Conservation (phyloP, 2,329 filamentous ascomycete genomes). For the Penicillium sp. region DNA sequence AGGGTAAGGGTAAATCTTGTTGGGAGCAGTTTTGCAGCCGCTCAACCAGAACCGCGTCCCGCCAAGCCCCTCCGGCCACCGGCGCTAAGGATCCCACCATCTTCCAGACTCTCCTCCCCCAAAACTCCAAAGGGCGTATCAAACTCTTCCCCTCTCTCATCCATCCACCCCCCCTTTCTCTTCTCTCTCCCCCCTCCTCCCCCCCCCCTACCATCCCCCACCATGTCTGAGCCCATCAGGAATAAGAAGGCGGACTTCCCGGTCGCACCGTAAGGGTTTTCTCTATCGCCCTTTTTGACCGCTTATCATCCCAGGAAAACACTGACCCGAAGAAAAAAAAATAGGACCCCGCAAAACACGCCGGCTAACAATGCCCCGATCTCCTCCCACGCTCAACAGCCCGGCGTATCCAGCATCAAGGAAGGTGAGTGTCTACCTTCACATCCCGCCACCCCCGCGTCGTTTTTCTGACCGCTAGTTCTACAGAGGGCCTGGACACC, state of each 20-base stretch:
- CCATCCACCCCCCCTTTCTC: conserved; percentile 24
- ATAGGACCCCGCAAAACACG: conserved; percentile 97
- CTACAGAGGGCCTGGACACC: conserved; percentile 85
- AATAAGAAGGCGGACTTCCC: conserved; percentile 67
- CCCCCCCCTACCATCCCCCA: conserved; percentile 22
- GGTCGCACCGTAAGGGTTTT: conserved; percentile 64
- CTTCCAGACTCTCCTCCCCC: conserved; percentile 30
- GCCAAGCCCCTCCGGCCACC: conserved; percentile 48
- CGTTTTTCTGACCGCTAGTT: conserved; percentile 19
- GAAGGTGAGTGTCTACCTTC: conserved; percentile 72
- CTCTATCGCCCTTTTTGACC: conserved; percentile 16
- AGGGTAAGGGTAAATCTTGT: conserved; percentile 23
- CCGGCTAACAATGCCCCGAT: conserved; percentile 95
- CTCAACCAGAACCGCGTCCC: conserved; percentile 36
- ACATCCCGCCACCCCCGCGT: neutral
- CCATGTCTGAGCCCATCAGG: conserved; percentile 70
- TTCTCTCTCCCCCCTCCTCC: conserved; percentile 10
- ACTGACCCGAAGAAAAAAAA: conserved; percentile 27
- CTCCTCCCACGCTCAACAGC: conserved; percentile 95
- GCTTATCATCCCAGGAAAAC: conserved; percentile 29
- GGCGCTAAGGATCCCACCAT: conserved; percentile 49
- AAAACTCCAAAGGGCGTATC: conserved; percentile 38
- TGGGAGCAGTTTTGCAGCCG: conserved; percentile 29
- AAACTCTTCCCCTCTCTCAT: conserved; percentile 42
- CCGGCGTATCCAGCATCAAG: conserved; percentile 91